These are phyloP conservation scores for Fragaria vesca DNA, from an alignment of 306 rosid genomes.

Conservation along the genomic window DNA sequence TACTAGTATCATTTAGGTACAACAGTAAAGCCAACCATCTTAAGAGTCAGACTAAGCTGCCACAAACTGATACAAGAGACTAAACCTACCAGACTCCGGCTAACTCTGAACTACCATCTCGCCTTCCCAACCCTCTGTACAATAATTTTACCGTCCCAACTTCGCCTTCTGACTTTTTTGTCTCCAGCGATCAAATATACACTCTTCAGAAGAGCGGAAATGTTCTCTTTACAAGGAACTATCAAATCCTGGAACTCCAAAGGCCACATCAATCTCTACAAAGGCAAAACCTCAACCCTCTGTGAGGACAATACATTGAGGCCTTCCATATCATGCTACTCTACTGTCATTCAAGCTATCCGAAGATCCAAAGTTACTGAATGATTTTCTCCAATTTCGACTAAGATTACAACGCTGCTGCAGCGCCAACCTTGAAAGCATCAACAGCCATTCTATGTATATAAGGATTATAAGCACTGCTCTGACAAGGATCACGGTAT, in stretches of 20 bases:
- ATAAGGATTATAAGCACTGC: conserved; percentile 6
- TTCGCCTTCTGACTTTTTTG: not conserved
- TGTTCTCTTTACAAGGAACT: conserved; percentile 15
- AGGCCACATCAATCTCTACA: conserved; percentile 1
- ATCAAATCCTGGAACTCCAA: conserved; percentile 26
- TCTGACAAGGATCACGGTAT: conserved; percentile 10
- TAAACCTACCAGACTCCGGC: conserved; percentile 15
- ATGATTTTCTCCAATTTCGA: not conserved
- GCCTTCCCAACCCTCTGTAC: conserved; percentile 36
- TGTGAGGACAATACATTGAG: not conserved
- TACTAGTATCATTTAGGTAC: conserved; percentile 21
- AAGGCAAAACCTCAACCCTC: conserved; percentile 7
- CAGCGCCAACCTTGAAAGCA: not conserved
- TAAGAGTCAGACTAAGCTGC: conserved; percentile 4
- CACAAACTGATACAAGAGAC: conserved; percentile 12
- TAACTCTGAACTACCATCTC: conserved; percentile 21
- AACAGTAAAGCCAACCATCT: not conserved
- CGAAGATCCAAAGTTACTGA: not conserved
- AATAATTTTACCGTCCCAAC: conserved; percentile 21
- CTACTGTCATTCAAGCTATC: conserved; percentile 11
- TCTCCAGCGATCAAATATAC: conserved; percentile 23
- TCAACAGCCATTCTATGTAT: not conserved
- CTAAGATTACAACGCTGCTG: not conserved
- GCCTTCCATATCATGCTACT: conserved; percentile 7
- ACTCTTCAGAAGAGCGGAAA: conserved; percentile 29